Evolutionary conservation across 345 rosid genomes (phyloP), one percentile per base, ranked within the genome.

Genomic region (Adansonia digitata): DNA sequence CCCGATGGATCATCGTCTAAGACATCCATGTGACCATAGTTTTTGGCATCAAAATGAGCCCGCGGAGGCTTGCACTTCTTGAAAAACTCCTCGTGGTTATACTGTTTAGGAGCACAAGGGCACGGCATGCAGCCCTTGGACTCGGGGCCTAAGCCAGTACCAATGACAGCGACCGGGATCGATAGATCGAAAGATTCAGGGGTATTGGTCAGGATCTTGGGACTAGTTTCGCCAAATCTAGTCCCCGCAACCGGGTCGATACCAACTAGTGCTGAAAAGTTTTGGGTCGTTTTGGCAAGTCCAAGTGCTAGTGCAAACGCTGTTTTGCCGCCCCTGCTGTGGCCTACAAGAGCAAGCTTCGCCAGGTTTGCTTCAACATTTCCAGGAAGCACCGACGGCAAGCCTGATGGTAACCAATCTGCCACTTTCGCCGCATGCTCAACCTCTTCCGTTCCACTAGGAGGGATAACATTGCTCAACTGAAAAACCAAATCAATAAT

Each of bases 11-110:
- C 42, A 26, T 86, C 85, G 34, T 84, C 73, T 17, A 84, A 72
- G 72, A 86, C 27, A 55, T 84, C 88, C 86, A 83, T 71, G 70
- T 86, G 88, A 3, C 88, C 86, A 31, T 84, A 86, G 0, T 83
- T 56, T 17, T 71, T 29, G 6, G 82, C 46, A 5, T 72, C 86
- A 62, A 84, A 84, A 74, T 79, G 85, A 17, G 75, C 74, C 9
- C 75, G 53, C 10, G 86, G 83, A 7, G 82, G 79, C 53, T 39
- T 84, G 39, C 61, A 74, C 80, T 84, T 82, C 0, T 22, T 39
- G 72, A 68, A 86, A 61, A 84, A 79, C 65, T 81, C 81, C 34
- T 45, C 62, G 34, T 87, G 79, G 74, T 77, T 87, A 24, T 75
- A 42, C 5, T 34, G 75, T 20, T 74, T 42, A 7, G 88, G 82